Base-by-base conservation (phyloP, 192 early-diverging fungal species). In the Coemansia sp. region DNA sequence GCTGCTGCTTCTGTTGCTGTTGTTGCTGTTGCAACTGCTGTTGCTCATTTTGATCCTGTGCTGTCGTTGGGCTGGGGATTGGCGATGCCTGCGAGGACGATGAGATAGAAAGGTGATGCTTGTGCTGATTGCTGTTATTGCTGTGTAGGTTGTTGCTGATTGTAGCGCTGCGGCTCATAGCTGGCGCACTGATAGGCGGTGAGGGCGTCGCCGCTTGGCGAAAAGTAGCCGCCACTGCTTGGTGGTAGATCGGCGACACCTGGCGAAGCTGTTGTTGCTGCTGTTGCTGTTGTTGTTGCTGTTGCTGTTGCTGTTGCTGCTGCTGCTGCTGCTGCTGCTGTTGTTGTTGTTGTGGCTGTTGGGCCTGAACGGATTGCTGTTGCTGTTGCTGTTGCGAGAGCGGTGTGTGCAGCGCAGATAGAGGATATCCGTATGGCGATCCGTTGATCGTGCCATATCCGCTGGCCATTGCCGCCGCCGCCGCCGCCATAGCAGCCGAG, bases 11-110 rank as follows among this genome's bases (percentile, higher is more conserved):
- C 18, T 43, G 46, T 34, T 16, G 15, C 34, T 45, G 52, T 46
- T 58, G 58, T 61, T 58, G 16, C 35, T 37, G 35, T 37, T 37
- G 35, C 35, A 8, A 12, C 23, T 49, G 46, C 52, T 63, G 60
- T 28, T 68, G 65, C 29, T 57, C 59, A 4, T 6, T 45, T 53
- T 51, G 9, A 45, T 53, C 56, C 49, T 39, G 23, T 42, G 72
- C 71, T 20, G 66, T 59, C 40, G 61, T 60, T 12, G 78, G 78
- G 63, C 72, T 74, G 25, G 77, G 77, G 33, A 74, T 53, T 16
- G 77, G 72, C 46, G 77, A 80, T 18, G 60, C 66, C 2, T 65
- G 64, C 23, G 71, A 71, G 34, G 78, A 81, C 58, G 77, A 79
- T 61, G 77, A 72, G 31, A 73, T 64, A 37, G 71, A 73, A 23